A percentile compares a stretch with the other conserved stretches of the same genome.
These are phyloP conservation scores for Paraglomus brasilianum DNA, from an alignment of 192 early-diverging fungal genomes.

Conservation along the genomic window DNA sequence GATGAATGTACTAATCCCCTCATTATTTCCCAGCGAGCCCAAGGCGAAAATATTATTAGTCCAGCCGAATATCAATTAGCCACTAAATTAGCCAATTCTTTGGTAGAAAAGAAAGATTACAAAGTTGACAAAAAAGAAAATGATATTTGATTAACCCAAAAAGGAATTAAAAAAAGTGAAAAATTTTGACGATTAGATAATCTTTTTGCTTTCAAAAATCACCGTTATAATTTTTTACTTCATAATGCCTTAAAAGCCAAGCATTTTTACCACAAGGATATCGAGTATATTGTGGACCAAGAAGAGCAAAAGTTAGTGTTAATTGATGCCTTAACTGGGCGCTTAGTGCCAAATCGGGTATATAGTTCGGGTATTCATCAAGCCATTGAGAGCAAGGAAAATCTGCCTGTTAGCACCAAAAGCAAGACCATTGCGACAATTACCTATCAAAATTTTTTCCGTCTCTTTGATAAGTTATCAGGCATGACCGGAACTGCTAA, in stretches of 20 bases:
- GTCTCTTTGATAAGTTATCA: slow-evolving; percentile 2
- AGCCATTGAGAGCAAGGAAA: slow-evolving; percentile 8
- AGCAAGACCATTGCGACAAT: slow-evolving; percentile 2
- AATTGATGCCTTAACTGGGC: background rate
- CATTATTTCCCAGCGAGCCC: background rate
- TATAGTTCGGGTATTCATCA: slow-evolving; percentile 5
- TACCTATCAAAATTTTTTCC: slow-evolving; percentile 17
- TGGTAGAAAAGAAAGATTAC: slow-evolving; percentile 4
- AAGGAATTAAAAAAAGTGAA: slow-evolving; percentile 12
- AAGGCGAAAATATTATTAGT: background rate
- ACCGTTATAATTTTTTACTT: slow-evolving; percentile 2
- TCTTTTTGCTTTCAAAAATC: slow-evolving; percentile 1
- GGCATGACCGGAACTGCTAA: slow-evolving; percentile 13
- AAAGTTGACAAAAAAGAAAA: slow-evolving; percentile 13
- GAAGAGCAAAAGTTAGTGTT: background rate
- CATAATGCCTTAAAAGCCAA: slow-evolving; percentile 5
- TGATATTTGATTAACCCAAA: background rate
- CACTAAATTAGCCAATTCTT: background rate
- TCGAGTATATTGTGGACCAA: slow-evolving; percentile 1
- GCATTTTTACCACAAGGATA: slow-evolving; percentile 9
- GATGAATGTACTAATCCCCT: slow-evolving; percentile 6
- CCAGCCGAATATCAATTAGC: background rate
- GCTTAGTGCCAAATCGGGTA: slow-evolving; percentile 3
- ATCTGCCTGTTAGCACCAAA: background rate
- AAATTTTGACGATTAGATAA: background rate